Base-by-base conservation (phyloP, 345 rosid species). In the Aurinia saxatilis region DNA sequence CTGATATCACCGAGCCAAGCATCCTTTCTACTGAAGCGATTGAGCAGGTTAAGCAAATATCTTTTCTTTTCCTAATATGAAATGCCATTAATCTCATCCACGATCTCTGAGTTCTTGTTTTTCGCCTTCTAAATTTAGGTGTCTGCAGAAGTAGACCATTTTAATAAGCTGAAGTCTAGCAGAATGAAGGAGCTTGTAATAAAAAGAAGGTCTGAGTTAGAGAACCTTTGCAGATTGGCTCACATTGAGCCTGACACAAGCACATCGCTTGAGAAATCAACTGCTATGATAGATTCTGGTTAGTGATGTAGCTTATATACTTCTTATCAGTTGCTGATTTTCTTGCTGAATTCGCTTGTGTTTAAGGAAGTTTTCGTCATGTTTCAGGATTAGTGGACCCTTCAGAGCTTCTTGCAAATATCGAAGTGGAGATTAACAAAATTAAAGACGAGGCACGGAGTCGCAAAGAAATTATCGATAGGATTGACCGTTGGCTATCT, bases 171-270 rank as follows among this genome's bases (percentile, higher is more conserved):
- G 73, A 92, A 92, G 73, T 85, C 91, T 16, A 82, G 91, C 67
- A 83, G 95, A 82, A 83, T 92, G 98, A 92, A 92, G 70, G 98
- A 92, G 73, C 89, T 92, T 11, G 98, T 92, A 45, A 69, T 87
- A 86, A 92, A 85, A 80, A 86, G 70, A 75, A 82, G 92, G 71
- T 66, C 78, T 8, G 96, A 89, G 57, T 67, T 92, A 54, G 96
- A 92, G 73, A 81, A 82, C 8, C 78, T 85, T 18, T 88, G 93
- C 76, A 75, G 65, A 83, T 63, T 75, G 73, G 75, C 84, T 73
- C 98, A 85, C 69, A 86, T 92, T 50, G 84, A 86, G 57, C 87
- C 93, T 17, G 95, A 85, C 62, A 77, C 78, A 48, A 92, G 89
- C 71, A 92, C 95, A 6, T 66, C 91, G 37, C 84, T 83, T 6